Base-by-base conservation (phyloP, 83 land plant genomes). In the Picea mariana region DNA sequence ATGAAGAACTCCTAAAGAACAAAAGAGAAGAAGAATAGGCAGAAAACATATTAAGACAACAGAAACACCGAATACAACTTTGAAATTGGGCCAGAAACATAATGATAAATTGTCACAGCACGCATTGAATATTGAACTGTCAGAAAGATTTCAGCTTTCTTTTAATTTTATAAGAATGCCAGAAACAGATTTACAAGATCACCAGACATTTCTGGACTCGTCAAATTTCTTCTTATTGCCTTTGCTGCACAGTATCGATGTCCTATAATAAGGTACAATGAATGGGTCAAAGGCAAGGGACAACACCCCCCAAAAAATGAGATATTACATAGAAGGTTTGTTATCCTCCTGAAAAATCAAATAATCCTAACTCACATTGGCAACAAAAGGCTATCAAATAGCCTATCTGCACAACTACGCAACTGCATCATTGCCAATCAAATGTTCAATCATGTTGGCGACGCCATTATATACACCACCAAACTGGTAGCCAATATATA, bases 361-460 rank as follows among this genome's bases (percentile, higher is more conserved):
- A 58, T 26, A 58, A 58, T 59, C 64, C 62, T 78, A 58, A 78
- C 63, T 58, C 79, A 47, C 42, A 78, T 23, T 58, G 64, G 44
- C 79, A 60, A 27, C 79, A 58, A 23, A 75, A 21, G 26, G 64
- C 79, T 59, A 58, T 59, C 34, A 17, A 73, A 47, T 44, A 73
- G 77, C 49, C 59, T 13, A 55, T 66, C 68, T 26, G 64, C 79
- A 26, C 64, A 15, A 15, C 60, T 23, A 55, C 59, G 42, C 64
- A 60, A 78, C 42, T 13, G 42, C 38, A 58, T 31, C 31, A 21
- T 61, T 31, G 79, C 79, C 21, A 73, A 42, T 73, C 27, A 78
- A 21, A 78, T 59, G 31, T 59, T 77, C 79, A 77, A 77, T 77
- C 62, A 78, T 58, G 64, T 60, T 78, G 79, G 79, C 79, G 18